Conservation (phyloP, 805 yeast genomes). For the Grigorovia yakushimaensis region DNA sequence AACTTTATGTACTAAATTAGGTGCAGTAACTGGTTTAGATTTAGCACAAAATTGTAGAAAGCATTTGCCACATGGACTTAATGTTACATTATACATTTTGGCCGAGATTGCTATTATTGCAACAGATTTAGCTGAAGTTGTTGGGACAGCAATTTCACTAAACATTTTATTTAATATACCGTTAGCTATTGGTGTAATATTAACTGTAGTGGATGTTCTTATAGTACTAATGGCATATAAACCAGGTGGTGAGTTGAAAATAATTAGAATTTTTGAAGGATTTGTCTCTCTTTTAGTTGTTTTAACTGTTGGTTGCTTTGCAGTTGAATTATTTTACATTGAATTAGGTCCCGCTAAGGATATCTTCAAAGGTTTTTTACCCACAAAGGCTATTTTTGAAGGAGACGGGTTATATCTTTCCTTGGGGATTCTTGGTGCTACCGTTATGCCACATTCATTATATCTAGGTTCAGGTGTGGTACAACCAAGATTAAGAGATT, state of each 20-base stretch:
- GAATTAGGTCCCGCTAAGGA: slow-evolving; percentile 45
- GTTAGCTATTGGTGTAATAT: slow-evolving; percentile 67
- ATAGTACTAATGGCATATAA: slow-evolving; percentile 80
- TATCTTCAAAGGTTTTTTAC: slow-evolving; percentile 61
- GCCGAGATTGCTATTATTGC: slow-evolving; percentile 91
- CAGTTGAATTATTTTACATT: slow-evolving; percentile 64
- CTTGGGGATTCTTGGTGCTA: slow-evolving; percentile 85
- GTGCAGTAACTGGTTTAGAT: slow-evolving; percentile 90
- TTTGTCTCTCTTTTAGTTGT: slow-evolving; percentile 70
- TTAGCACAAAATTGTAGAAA: slow-evolving; percentile 78
- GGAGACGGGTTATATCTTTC: slow-evolving; percentile 65
- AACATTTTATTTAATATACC: slow-evolving; percentile 78
- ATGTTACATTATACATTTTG: slow-evolving; percentile 54
- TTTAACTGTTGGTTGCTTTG: slow-evolving; percentile 79
- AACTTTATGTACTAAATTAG: slow-evolving; percentile 74
- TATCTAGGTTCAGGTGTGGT: slow-evolving; percentile 85
- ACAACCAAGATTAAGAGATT: slow-evolving; percentile 74
- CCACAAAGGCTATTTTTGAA: slow-evolving; percentile 39
- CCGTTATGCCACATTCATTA: slow-evolving; percentile 90
- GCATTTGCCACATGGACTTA: slow-evolving; percentile 55
- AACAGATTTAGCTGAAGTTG: slow-evolving; percentile 93
- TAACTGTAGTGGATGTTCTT: slow-evolving; percentile 80
- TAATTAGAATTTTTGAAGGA: slow-evolving; percentile 71
- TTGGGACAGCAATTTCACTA: slow-evolving; percentile 93
- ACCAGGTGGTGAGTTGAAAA: slow-evolving; percentile 70